Base-by-base conservation (phyloP, 352 stramenopile genomes). In the Phytophthora capsici region DNA sequence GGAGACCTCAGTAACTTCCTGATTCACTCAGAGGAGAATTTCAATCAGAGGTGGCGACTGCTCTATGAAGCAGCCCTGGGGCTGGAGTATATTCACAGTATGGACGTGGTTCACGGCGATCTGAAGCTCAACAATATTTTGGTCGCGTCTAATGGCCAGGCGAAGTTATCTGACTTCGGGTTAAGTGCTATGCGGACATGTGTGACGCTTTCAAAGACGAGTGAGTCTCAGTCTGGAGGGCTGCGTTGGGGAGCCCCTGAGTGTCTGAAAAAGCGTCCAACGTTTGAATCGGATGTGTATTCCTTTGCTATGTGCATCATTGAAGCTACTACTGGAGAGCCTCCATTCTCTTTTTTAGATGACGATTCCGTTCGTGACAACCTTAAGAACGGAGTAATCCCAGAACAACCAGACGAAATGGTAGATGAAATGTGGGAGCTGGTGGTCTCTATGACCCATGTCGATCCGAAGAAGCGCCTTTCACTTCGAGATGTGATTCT, bases 21-120 rank as follows among this genome's bases (percentile, higher is more conserved):
- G 0, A 19, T 44, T 7, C 26, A 28, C 0, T 68, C 59, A 0
- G 32, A 53, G 0, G 55, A 66, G 32, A 62, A 53, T 3, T 34
- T 13, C 28, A 25, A 20, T 4, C 19, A 40, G 10, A 57, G 66
- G 57, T 73, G 56, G 53, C 37, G 46, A 6, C 7, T 76, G 20
- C 32, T 84, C 22, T 57, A 71, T 49, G 56, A 78, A 20, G 57
- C 70, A 10, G 61, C 65, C 2, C 49, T 81, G 16, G 86, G 82
- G 3, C 41, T 96, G 1, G 20, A 54, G 14, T 78, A 61, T 23
- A 50, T 73, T n/a, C 65, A 73, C 49, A 52, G 56, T 34, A 37
- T 45, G 14, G 40, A 43, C 1, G 13, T 73, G 7, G 48, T 70
- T 1, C 66, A 74, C 12, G 26, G 66, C 8, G 25, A 66, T 23